A percentile compares a stretch with the other conserved stretches of the same genome.
Conservation (phyloP, 106 monocot genomes). For the Chionographis japonica region DNA sequence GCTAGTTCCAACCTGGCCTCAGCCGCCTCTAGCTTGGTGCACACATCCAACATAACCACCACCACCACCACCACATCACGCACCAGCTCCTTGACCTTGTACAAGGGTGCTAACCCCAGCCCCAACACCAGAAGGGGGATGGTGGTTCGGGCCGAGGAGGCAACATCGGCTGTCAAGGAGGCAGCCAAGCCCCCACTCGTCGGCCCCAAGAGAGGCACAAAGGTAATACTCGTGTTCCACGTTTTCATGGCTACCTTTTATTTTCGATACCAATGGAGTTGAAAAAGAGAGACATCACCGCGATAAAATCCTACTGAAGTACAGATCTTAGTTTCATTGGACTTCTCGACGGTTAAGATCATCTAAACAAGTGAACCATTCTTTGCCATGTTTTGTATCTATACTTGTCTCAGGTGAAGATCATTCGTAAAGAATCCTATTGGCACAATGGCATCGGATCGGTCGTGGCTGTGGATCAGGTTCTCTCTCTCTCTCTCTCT, state of each 20-base stretch:
- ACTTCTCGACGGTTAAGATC: background rate
- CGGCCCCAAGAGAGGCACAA: conserved; percentile 21
- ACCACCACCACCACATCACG: background rate
- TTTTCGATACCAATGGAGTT: too few relatives aligned
- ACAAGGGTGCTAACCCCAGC: background rate
- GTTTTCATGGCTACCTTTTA: too few relatives aligned
- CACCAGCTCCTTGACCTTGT: background rate
- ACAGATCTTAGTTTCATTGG: background rate
- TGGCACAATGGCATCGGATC: conserved; percentile 30
- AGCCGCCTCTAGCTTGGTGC: conserved; percentile 18
- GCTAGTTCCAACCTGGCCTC: conserved; percentile 6
- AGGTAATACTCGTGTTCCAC: background rate
- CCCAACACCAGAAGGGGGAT: background rate
- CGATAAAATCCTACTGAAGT: too few relatives aligned
- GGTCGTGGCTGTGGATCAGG: conserved; percentile 45
- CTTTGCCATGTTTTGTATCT: too few relatives aligned
- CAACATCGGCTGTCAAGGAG: background rate
- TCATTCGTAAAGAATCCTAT: conserved; percentile 27
- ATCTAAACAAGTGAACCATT: background rate
- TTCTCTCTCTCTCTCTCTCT: background rate
- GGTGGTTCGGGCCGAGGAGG: background rate
- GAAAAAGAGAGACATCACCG: too few relatives aligned
- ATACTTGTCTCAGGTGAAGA: conserved; percentile 23
- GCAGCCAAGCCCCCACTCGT: conserved; percentile 7
- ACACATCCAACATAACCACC: conserved; percentile 7